Base-by-base conservation (phyloP, 1,284 basidiomycete genomes). In the Cryptococcus amylolentus region DNA sequence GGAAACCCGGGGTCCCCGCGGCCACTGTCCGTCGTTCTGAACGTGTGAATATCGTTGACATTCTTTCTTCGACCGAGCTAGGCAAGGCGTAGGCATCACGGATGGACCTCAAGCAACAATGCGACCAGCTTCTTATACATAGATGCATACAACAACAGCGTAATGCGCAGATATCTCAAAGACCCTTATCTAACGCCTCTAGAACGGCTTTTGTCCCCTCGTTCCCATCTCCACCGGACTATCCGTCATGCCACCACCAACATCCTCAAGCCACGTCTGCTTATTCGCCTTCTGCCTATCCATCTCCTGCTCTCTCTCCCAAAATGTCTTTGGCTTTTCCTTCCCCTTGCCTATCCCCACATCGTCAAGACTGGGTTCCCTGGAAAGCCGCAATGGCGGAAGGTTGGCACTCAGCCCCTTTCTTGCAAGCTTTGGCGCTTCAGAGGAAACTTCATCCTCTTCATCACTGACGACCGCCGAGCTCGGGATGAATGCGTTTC, bases 221-320 rank as follows among this genome's bases (percentile, higher is more conserved):
- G 31, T 35, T 8, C 28, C 35, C 35, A 52, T 38, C 13, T 52
- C 39, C 18, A 46, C 23, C 14, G 51, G 43, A 44, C 43, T 52
- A 14, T 43, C 42, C 16, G 43, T 38, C 6, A 52, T 27, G 10
- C 35, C 12, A 23, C 35, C 12, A 23, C 16, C 43, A 9, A n/a
- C 51, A 52, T 52, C 31, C 51, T 44, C 41, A 7, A 46, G 40
- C 51, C 51, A 46, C 28, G 31, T 16, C 9, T 52, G 42, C 35
- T 18, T 46, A n/a, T 20, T n/a, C 12, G 27, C 43, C 23, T 44
- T 52, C 40, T 52, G 42, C 35, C 43, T 44, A 26, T 38, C 43
- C 41, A 68, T 63, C 47, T 69, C 66, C 6, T 71, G 66, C 4
- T 67, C 60, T 4, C 63, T 66, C 43, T 66, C 63, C 45, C 68